These are phyloP conservation scores for Didymella glomerata DNA, from an alignment of 2,329 filamentous ascomycete genomes.

Conservation along the genomic window DNA sequence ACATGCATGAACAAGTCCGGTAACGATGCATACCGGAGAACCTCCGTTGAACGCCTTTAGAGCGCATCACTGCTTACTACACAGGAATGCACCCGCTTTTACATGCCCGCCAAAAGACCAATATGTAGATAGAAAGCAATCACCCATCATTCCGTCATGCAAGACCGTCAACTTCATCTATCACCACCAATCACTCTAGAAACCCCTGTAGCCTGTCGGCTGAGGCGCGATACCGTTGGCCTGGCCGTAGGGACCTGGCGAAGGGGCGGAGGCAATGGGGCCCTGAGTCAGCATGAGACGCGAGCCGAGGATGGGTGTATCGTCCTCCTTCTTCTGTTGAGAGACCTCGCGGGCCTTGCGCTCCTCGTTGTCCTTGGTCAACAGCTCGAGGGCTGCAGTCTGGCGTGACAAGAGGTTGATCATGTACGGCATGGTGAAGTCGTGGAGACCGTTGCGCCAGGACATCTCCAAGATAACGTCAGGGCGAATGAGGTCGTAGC, in stretches of 20 bases:
- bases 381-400: constrained; percentile 79
- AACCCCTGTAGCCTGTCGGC: constrained; percentile 68
- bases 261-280: constrained; percentile 65
- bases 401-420: constrained; percentile 97
- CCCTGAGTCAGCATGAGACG: constrained; percentile 97
- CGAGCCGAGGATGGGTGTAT: constrained; percentile 89
- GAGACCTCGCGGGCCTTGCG: constrained; percentile 76
- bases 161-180: constrained; percentile 11
- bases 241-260: constrained; percentile 76
- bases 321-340: constrained; percentile 90
- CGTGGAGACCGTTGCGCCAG: constrained; percentile 91
- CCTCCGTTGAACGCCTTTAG: constrained; percentile 42
- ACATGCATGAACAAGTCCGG: constrained; percentile 34
- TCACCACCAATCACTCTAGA: constrained; percentile 32
- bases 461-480: constrained; percentile 95
- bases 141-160: constrained; percentile 18
- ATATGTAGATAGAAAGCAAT: constrained; percentile 35
- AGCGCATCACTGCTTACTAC: constrained; percentile 37
- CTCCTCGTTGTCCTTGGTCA: constrained; percentile 97
- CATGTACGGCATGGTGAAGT: constrained; percentile 99
- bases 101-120: constrained; percentile 35
- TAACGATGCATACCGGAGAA: constrained; percentile 28
- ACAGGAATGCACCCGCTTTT: constrained; percentile 35
- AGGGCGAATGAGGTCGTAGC: constrained; percentile 94
- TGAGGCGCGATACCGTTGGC: constrained; percentile 90